These are phyloP conservation scores for Nitzschia sp. DNA, from an alignment of 108 stramenopile species.

Conservation along the genomic window DNA sequence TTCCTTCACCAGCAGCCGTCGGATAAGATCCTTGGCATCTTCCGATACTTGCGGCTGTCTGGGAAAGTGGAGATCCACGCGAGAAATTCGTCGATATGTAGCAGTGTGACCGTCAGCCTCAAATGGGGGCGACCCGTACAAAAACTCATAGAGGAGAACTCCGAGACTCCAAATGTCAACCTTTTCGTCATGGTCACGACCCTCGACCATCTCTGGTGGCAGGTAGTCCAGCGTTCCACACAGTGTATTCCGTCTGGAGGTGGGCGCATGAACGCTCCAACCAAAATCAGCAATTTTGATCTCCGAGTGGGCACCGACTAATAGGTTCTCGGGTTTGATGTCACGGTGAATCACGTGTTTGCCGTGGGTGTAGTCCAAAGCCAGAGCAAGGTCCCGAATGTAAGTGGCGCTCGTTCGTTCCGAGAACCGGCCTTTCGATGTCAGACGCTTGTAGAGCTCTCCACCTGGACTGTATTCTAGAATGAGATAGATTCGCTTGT, in stretches of 20 bases:
- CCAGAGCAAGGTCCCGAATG: conserved; percentile 86
- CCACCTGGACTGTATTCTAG: conserved; percentile 96
- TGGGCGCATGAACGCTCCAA: conserved; percentile 98
- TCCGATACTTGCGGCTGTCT: conserved; percentile 58
- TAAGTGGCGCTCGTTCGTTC: conserved; percentile 85
- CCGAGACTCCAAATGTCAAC: conserved; percentile 96
- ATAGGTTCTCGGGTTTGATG: conserved; percentile 99
- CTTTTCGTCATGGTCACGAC: conserved; percentile 83
- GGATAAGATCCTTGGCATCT: conserved; percentile 95
- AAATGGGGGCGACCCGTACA: conserved; percentile 95
- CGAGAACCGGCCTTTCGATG: conserved; percentile 73
- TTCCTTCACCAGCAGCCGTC: conserved; percentile 89
- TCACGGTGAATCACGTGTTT: conserved; percentile 99
- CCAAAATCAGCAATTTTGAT: conserved; percentile 99
- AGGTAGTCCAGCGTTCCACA: conserved; percentile 99
- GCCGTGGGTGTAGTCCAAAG: conserved; percentile 93
- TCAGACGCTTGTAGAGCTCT: conserved; percentile 95
- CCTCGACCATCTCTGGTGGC: conserved; percentile 99
- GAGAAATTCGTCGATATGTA: conserved; percentile 92
- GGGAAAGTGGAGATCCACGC: conserved; percentile 95
- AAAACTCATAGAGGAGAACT: conserved; percentile 94
- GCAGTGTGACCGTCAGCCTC: conserved; percentile 92
- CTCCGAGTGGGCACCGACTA: conserved; percentile 90
- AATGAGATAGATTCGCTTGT: conserved; percentile 96
- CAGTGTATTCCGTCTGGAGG: conserved; percentile 89